Base-by-base conservation (phyloP, 805 yeast species). In the Candida schatavii region DNA sequence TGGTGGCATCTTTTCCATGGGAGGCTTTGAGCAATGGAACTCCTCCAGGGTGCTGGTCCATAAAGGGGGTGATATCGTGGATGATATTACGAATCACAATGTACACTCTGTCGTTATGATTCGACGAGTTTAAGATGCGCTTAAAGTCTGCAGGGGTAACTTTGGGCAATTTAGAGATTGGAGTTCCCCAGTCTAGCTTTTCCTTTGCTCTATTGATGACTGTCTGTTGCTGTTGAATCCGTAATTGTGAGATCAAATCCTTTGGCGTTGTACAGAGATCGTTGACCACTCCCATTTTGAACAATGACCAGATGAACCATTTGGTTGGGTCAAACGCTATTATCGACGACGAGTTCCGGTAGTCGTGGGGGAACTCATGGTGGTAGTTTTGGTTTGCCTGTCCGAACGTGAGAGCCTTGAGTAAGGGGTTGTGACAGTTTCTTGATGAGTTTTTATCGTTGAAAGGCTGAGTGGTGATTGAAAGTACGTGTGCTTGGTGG, bases 1-100 rank as follows among this genome's bases (percentile, higher is more conserved):
- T 81, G 2, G 97, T 89, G 6, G 96, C 97, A 61, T 90, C 97
- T 61, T 85, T 87, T 10, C 97, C 97, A 44, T 87, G 82, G 2
- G 95, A 86, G 0, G 93, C 81, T 48, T 71, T 72, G 42, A 90
- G 79, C 39, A 90, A 73, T 4, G 90, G 83, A 25, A 80, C 63
- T 2, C 98, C 98, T 50, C 98, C 98, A 2, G 98, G 98, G 62
- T 90, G 98, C 55, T 87, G 88, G 52, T 83, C 82, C 59, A 89
- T 81, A 61, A 90, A 90, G 22, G 93, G 95, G 3, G 96, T 83
- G 10, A 91, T 85, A 59, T 90, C 97, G 62, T 91, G 97, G 20
- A 90, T 93, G 39, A 91, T 88, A 28, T 95, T 95, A 34, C 87
- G 86, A 37, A 90, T 88, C 11, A 88, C 87, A 22, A 88, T 88